phyloP scores from a whole-genome alignment of 2,329 filamentous ascomycete genomes.

The Blastomyces silverae region DNA sequence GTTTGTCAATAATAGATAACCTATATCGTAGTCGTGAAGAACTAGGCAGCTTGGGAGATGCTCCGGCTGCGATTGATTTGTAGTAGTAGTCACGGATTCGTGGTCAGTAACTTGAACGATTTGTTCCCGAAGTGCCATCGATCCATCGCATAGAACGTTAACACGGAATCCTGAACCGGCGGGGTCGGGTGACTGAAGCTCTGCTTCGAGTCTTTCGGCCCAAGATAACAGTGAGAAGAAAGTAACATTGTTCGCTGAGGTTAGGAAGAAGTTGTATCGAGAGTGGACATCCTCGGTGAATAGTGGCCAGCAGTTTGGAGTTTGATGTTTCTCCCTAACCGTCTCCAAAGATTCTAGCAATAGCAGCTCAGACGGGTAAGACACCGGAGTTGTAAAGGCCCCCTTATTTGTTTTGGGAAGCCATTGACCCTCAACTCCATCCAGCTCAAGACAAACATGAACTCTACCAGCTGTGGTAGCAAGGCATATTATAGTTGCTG shows the following conservation, averaged over 20 bases:
- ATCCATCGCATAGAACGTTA: constrained; percentile 49
- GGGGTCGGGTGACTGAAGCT: constrained; percentile 47
- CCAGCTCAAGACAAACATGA: constrained; percentile 55
- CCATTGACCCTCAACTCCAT: constrained; percentile 58
- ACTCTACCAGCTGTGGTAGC: constrained; percentile 51
- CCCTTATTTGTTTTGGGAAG: constrained; percentile 45
- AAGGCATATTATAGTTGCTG: constrained; percentile 53
- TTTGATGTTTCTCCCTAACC: constrained; percentile 26
- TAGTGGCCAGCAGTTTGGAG: constrained; percentile 42
- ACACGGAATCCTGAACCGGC: constrained; percentile 52
- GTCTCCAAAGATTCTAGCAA: constrained; percentile 43
- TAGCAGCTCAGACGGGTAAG: constrained; percentile 40
- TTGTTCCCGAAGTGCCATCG: constrained; percentile 45
- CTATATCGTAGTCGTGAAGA: constrained; percentile 51
- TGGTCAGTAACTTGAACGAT: constrained; percentile 39
- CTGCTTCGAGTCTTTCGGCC: constrained; percentile 51
- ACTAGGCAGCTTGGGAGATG: constrained; percentile 46
- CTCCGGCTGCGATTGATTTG: constrained; percentile 23
- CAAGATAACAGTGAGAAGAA: constrained; percentile 52
- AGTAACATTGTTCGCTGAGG: constrained; percentile 48
- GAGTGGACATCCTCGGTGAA: constrained; percentile 52
- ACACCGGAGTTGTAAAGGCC: constrained; percentile 37
- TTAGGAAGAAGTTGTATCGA: constrained; percentile 55
- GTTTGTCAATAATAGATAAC: constrained; percentile 51
- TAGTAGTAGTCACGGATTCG: constrained; percentile 19